These are phyloP conservation scores for Nitzschia sp. DNA, from an alignment of 108 stramenopile species.

Conservation along the genomic window DNA sequence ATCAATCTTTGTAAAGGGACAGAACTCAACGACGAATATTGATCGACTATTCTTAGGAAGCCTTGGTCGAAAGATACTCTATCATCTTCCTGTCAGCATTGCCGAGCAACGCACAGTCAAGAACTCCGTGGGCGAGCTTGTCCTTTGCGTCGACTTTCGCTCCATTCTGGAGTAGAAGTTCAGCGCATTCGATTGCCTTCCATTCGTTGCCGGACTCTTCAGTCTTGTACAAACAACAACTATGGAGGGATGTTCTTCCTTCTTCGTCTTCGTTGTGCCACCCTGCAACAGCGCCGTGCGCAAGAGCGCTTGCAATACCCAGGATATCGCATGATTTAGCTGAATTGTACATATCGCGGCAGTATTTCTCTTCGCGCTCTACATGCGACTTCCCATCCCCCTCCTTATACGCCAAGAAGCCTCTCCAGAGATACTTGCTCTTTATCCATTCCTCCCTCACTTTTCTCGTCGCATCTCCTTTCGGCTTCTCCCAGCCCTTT, in stretches of 20 bases:
- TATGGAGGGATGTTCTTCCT: conserved; percentile 62
- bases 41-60: too few species aligned
- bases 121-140: conserved; percentile 52
- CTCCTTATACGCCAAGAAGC: conserved; percentile 65
- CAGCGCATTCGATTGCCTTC: conserved; percentile 77
- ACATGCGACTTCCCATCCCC: conserved; percentile 53
- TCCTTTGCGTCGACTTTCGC: conserved; percentile 67
- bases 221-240: conserved; percentile 50
- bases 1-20: background rate
- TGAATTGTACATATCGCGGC: conserved; percentile 63
- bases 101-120: conserved; percentile 69
- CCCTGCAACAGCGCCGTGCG: conserved; percentile 74
- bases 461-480: conserved; percentile 49
- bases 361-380: conserved; percentile 63
- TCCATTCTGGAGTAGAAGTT: conserved; percentile 78
- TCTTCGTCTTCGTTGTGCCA: conserved; percentile 69
- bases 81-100: conserved; percentile 74
- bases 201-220: conserved; percentile 39
- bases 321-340: conserved; percentile 59
- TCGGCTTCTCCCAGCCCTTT: conserved; percentile 84
- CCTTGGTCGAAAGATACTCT: conserved; percentile 62
- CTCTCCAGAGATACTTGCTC: conserved; percentile 87
- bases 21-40: background rate
- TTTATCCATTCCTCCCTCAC: conserved; percentile 86
- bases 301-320: conserved; percentile 60